These are phyloP conservation scores for Epichloe coenophiala DNA, from an alignment of 2,329 filamentous ascomycete genomes.

Conservation along the genomic window DNA sequence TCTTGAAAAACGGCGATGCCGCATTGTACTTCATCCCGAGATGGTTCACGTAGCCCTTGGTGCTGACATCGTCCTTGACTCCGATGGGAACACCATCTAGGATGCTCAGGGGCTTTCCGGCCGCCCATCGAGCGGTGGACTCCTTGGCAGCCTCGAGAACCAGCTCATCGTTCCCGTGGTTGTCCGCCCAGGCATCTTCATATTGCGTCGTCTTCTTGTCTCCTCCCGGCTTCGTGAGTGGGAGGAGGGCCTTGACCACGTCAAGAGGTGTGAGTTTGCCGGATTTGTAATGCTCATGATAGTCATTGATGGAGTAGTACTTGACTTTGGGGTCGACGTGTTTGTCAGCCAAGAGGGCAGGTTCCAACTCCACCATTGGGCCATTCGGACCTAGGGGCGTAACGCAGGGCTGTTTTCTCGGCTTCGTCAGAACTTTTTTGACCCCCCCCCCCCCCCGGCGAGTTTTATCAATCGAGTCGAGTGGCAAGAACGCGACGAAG, in stretches of 20 bases:
- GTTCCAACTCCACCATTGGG: constrained; percentile 26
- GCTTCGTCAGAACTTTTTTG: neutral
- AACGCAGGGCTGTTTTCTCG: constrained; percentile 36
- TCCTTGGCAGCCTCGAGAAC: constrained; percentile 55
- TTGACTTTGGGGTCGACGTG: constrained; percentile 30
- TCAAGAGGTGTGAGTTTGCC: constrained; percentile 58
- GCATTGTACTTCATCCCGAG: constrained; percentile 50
- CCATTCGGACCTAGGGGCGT: constrained; percentile 31
- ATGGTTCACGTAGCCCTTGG: constrained; percentile 56
- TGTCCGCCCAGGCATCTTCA: constrained; percentile 59
- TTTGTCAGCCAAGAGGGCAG: constrained; percentile 26
- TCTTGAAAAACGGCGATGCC: constrained; percentile 34
- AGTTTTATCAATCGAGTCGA: too few relatives aligned
- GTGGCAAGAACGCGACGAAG: too few relatives aligned
- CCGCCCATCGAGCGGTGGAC: constrained; percentile 59
- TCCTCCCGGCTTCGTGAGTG: constrained; percentile 50
- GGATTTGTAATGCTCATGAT: constrained; percentile 58
- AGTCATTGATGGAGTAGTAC: constrained; percentile 63
- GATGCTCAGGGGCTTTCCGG: constrained; percentile 50
- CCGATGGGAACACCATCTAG: constrained; percentile 75
- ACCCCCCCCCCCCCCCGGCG: too few relatives aligned
- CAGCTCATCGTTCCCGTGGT: constrained; percentile 39
- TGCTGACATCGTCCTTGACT: constrained; percentile 68
- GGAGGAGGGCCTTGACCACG: constrained; percentile 58
- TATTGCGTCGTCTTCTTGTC: constrained; percentile 44